These are phyloP conservation scores for Allodekkera sacchari DNA, from an alignment of 805 yeast genomes.

Conservation along the genomic window DNA sequence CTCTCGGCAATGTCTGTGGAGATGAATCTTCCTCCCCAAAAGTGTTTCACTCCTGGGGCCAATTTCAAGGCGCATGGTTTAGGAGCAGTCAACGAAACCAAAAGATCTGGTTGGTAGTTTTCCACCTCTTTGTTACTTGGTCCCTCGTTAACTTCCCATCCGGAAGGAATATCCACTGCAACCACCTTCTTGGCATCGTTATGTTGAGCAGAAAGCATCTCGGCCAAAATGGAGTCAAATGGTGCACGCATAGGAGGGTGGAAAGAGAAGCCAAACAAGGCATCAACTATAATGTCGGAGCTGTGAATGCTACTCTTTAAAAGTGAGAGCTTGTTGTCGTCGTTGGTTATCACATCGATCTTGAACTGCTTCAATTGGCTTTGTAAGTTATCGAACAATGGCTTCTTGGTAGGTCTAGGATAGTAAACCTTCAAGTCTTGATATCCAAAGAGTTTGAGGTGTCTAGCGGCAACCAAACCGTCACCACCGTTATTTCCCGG, in stretches of 20 bases:
- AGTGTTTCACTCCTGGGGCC: conserved; percentile 43
- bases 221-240: conserved; percentile 41
- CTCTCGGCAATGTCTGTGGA: conserved; percentile 56
- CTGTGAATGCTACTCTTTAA: conserved; percentile 21
- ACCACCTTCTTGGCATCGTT: conserved; percentile 45
- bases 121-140: conserved; percentile 36
- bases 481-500: conserved; percentile 98
- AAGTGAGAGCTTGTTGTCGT: conserved; percentile 9
- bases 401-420: conserved; percentile 59
- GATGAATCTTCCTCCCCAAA: conserved; percentile 86
- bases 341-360: conserved; percentile 42
- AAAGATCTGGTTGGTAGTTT: conserved; percentile 45
- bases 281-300: conserved; percentile 57
- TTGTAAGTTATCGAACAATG: conserved; percentile 49
- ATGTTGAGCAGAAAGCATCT: conserved; percentile 27
- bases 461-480: conserved; percentile 93
- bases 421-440: conserved; percentile 62
- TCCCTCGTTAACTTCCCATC: conserved; percentile 94
- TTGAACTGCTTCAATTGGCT: conserved; percentile 60
- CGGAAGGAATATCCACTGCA: conserved; percentile 88
- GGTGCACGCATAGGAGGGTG: conserved; percentile 82
- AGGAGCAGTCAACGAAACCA: conserved; percentile 88
- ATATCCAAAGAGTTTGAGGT: conserved; percentile 72
- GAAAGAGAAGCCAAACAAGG: conserved; percentile 91
- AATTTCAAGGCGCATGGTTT: conserved; percentile 69